Evolutionary conservation across 208 protist genomes (phyloP), one percentile per base, ranked within the genome.

Genomic region (Novymonas esmeraldas): DNA sequence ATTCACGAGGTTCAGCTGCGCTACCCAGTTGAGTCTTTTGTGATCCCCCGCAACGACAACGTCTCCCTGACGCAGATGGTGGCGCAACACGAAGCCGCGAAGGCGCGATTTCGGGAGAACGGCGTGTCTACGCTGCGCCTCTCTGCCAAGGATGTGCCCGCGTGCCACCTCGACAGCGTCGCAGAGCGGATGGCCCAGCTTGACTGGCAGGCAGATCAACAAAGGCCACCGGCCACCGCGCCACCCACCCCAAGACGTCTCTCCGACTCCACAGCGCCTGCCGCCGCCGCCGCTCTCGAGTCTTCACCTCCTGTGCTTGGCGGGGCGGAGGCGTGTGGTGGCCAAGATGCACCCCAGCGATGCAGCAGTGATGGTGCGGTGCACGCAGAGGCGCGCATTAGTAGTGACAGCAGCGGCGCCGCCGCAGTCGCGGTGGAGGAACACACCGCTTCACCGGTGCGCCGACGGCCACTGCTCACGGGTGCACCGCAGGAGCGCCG

Each of bases 1-100:
- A 83, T 95, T 16, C 57, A 80, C 46, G 73, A 70, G 24, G 73
- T 95, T 6, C 80, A 95, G 63, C 59, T 66, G 38, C 70, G 73
- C 28, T 95, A 97, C 73, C 92, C 89, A 13, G 64, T 95, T 1
- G 87, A 95, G 66, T 69, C 82, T 22, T 93, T 94, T 66, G 75
- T 96, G 36, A 63, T 94, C 14, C 92, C 92, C 3, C 49, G 87
- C 34, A 70, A 94, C 50, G 83, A 96, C 75, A 81, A 80, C 54
- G 60, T 88, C 22, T 90, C 85, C 14, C 61, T 96, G 56, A 60
- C 76, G 26, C 57, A 76, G 6, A 88, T 95, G 84, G 87, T 95
- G 1, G 60, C 62, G 28, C 56, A 59, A 20, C 89, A 96, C 70
- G 84, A 92, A 64, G 67, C 57, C 36, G 76, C 73, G 33, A 90